Conservation (phyloP, 2,329 filamentous ascomycete genomes). For the Phaeoacremonium minimum region DNA sequence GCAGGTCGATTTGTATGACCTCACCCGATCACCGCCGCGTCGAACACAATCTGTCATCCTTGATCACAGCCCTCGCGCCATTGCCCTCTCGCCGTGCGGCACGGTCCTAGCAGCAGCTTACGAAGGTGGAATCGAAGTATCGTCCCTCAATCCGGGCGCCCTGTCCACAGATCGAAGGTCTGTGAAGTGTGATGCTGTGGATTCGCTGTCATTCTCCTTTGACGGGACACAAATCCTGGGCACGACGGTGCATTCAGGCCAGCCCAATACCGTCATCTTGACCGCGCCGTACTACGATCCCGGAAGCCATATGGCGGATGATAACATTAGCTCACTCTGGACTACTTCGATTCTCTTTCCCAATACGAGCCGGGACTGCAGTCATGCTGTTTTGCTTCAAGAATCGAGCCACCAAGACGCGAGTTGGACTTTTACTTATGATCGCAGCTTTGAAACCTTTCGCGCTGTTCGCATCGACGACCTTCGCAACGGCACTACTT, state of each 20-base stretch:
- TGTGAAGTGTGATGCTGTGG: conserved; percentile 74
- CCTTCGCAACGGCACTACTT: conserved; percentile 70
- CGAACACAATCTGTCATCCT: conserved; percentile 72
- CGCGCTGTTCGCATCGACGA: conserved; percentile 73
- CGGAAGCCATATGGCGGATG: conserved; percentile 59
- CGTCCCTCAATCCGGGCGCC: conserved; percentile 63
- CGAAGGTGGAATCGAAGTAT: conserved; percentile 84
- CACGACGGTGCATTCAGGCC: conserved; percentile 61
- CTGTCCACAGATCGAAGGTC: conserved; percentile 65
- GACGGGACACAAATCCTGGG: conserved; percentile 77
- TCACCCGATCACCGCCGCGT: conserved; percentile 60
- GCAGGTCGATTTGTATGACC: conserved; percentile 81
- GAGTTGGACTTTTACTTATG: conserved; percentile 74
- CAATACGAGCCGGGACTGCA: conserved; percentile 74
- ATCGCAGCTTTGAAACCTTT: conserved; percentile 72
- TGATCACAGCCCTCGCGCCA: conserved; percentile 72
- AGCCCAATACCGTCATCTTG: conserved; percentile 69
- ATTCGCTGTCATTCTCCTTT: conserved; percentile 69
- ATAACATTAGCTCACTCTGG: conserved; percentile 72
- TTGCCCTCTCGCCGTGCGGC: conserved; percentile 77
- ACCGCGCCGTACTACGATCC: conserved; percentile 78
- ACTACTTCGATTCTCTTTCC: conserved; percentile 83
- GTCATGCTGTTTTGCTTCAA: conserved; percentile 68
- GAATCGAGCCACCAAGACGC: conserved; percentile 60
- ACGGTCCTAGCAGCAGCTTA: conserved; percentile 81